Conservation (phyloP, 129 eudicot species). For the Flaveria ramosissima region DNA sequence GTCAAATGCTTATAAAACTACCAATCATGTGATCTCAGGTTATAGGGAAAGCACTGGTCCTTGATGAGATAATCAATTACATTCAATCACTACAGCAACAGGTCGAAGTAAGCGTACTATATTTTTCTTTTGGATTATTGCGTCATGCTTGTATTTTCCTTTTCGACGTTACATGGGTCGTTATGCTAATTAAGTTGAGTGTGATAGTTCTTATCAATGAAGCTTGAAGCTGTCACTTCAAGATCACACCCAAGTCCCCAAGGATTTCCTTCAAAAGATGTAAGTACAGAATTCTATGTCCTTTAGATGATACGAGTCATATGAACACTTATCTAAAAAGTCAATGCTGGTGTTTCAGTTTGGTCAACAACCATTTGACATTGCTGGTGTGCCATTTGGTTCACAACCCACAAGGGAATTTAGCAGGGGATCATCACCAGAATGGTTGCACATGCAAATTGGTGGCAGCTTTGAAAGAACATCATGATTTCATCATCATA, state of each 20-base stretch:
- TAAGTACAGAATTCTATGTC: slow-evolving; percentile 38
- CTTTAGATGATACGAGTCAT: background rate
- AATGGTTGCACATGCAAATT: slow-evolving; percentile 97
- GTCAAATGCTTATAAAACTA: background rate
- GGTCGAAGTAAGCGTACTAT: slow-evolving; percentile 65
- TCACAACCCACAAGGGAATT: slow-evolving; percentile 83
- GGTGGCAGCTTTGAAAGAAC: slow-evolving; percentile 84
- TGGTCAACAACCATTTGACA: slow-evolving; percentile 77
- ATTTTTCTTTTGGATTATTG: background rate
- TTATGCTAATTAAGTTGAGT: slow-evolving; percentile 15
- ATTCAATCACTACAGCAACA: slow-evolving; percentile 94
- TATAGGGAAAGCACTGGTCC: slow-evolving; percentile 93
- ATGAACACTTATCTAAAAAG: background rate
- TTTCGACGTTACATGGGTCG: background rate
- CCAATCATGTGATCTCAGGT: slow-evolving; percentile 53
- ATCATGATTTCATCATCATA: slow-evolving; percentile 30
- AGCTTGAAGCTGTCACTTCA: slow-evolving; percentile 95
- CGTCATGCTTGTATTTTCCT: background rate
- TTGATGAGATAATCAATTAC: slow-evolving; percentile 95
- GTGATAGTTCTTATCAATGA: slow-evolving; percentile 89
- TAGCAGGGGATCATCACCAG: slow-evolving; percentile 86
- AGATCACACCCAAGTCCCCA: slow-evolving; percentile 62
- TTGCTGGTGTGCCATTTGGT: slow-evolving; percentile 57
- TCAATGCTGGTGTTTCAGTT: slow-evolving; percentile 53
- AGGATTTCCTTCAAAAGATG: slow-evolving; percentile 90